phyloP scores from a whole-genome alignment of 2,329 filamentous ascomycete species.

The Botryotinia convoluta region DNA sequence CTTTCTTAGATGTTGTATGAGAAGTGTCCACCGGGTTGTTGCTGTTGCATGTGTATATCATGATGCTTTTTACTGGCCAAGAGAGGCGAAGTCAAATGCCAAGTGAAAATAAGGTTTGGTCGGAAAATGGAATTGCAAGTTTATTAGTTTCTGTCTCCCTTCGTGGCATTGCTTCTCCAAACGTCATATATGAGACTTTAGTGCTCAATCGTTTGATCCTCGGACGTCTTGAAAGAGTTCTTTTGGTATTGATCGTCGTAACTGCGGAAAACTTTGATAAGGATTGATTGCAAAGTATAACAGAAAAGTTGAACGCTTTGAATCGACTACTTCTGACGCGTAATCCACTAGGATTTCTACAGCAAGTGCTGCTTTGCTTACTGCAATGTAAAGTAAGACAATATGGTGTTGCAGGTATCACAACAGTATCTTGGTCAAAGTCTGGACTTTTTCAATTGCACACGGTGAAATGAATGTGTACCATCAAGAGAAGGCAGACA shows the following conservation, averaged over 20 bases:
- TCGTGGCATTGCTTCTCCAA: slow-evolving; percentile 15
- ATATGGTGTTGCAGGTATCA: slow-evolving; percentile 5
- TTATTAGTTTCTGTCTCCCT: neutral
- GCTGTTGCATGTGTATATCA: neutral
- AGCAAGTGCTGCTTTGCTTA: slow-evolving; percentile 11
- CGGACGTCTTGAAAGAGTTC: neutral
- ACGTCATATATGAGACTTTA: slow-evolving; percentile 7
- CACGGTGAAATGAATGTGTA: slow-evolving; percentile 1
- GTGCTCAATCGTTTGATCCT: neutral
- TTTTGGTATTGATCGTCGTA: slow-evolving; percentile 4
- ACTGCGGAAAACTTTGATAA: neutral
- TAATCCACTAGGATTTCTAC: slow-evolving; percentile 4
- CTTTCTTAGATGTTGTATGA: neutral
- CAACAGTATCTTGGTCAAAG: slow-evolving; percentile 7
- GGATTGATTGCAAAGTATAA: neutral
- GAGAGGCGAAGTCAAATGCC: slow-evolving; percentile 16
- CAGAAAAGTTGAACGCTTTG: neutral
- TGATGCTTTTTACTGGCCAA: slow-evolving; percentile 15
- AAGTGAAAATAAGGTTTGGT: slow-evolving; percentile 17
- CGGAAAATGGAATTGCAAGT: neutral
- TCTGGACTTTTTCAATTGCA: neutral
- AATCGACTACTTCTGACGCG: neutral
- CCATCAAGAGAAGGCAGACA: neutral
- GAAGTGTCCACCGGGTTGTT: neutral
- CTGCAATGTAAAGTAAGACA: slow-evolving; percentile 13